Percentiles rank a stretch among this genome's conserved stretches.
Evolutionary conservation across 768 basidiomycete genomes (phyloP).

Genomic region (Mycena kentingensis): DNA sequence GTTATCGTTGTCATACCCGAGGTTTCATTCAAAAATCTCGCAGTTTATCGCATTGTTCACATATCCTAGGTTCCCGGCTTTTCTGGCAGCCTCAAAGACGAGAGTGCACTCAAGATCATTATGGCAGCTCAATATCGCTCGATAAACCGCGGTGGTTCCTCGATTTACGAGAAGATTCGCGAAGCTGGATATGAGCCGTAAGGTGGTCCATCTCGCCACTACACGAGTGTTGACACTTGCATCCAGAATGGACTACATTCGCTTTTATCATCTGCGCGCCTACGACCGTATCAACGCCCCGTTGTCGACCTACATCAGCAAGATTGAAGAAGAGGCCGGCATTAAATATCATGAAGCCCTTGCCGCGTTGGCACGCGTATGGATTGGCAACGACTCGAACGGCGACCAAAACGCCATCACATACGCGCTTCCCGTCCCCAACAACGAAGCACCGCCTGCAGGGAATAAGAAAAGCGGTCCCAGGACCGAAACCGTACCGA

Average conservation of each 20-base stretch:
- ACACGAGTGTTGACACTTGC: background rate
- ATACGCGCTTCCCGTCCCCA: slow-evolving; percentile 57
- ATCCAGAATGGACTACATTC: slow-evolving; percentile 73
- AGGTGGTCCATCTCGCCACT: slow-evolving; percentile 26
- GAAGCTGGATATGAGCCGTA: slow-evolving; percentile 80
- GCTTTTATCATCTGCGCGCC: slow-evolving; percentile 88
- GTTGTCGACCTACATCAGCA: slow-evolving; percentile 51
- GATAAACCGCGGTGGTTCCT: slow-evolving; percentile 86
- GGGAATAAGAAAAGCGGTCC: slow-evolving; percentile 50
- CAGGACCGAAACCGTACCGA: slow-evolving; percentile 61
- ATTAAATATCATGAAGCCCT: slow-evolving; percentile 85
- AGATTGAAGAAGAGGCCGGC: slow-evolving; percentile 74
- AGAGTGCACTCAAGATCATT: slow-evolving; percentile 69
- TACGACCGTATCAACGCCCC: slow-evolving; percentile 92
- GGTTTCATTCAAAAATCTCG: no score
- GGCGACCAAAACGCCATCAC: slow-evolving; percentile 42
- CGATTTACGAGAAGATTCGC: slow-evolving; percentile 82
- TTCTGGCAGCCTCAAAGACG: slow-evolving; percentile 74
- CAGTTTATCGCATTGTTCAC: slow-evolving; percentile 79
- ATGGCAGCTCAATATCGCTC: slow-evolving; percentile 88
- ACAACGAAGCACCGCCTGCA: slow-evolving; percentile 45
- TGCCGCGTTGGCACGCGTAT: slow-evolving; percentile 80
- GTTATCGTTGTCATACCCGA: background rate
- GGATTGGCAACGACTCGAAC: slow-evolving; percentile 60
- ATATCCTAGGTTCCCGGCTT: slow-evolving; percentile 94